phyloP scores from a whole-genome alignment of 805 yeast genomes.

The Yarrowia phangngaensis region DNA sequence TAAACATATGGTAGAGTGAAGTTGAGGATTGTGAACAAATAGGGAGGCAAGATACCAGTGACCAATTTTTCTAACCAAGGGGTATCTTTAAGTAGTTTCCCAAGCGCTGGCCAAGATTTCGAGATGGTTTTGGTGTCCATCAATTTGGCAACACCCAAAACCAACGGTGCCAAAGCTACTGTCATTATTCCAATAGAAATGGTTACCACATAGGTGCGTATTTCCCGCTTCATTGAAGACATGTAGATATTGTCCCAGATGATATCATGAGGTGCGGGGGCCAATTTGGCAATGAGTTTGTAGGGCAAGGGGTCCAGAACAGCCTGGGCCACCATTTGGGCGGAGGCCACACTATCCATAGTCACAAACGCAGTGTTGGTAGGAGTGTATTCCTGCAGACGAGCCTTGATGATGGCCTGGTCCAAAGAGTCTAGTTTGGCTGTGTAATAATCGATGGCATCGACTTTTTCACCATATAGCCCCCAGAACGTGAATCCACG shows the following conservation, averaged over 20 bases:
- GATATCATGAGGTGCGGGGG: conserved; percentile 95
- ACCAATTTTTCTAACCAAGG: conserved; percentile 74
- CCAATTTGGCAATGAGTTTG: conserved; percentile 72
- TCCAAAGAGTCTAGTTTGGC: conserved; percentile 67
- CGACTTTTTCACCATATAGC: conserved; percentile 63
- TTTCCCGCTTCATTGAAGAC: conserved; percentile 65
- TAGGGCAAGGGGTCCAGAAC: conserved; percentile 86
- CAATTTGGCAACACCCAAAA: conserved; percentile 77
- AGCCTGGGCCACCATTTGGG: conserved; percentile 96
- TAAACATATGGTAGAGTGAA: conserved; percentile 79
- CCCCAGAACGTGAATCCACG: conserved; percentile 45
- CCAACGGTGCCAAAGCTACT: conserved; percentile 74
- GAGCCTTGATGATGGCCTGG: conserved; percentile 59
- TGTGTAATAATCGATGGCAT: conserved; percentile 75
- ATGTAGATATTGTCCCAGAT: conserved; percentile 88
- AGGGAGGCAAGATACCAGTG: conserved; percentile 87
- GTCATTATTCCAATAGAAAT: conserved; percentile 63
- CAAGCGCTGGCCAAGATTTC: conserved; percentile 79
- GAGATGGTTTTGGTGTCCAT: conserved; percentile 73
- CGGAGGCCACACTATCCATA: conserved; percentile 91
- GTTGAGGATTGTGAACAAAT: conserved; percentile 81
- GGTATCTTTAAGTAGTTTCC: conserved; percentile 57
- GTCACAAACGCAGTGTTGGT: conserved; percentile 92
- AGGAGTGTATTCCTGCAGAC: conserved; percentile 67
- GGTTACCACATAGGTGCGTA: conserved; percentile 62